phyloP scores from a whole-genome alignment of 805 yeast genomes.

The Candida suzukii region DNA sequence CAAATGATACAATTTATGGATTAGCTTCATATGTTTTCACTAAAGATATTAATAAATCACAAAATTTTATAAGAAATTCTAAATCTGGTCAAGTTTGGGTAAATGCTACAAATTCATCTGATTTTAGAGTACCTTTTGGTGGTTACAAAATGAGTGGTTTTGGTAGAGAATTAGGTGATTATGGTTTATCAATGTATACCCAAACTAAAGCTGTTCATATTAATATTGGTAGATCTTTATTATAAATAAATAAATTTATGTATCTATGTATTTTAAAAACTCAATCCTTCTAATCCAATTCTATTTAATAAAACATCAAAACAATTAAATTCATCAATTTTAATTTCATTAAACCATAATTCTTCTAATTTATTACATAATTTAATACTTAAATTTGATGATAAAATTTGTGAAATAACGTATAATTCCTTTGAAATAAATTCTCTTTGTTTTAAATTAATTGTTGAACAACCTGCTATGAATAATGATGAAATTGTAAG shows the following conservation, averaged over 20 bases:
- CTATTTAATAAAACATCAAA: slow-evolving; percentile 14
- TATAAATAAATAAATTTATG: neutral
- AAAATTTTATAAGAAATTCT: slow-evolving; percentile 49
- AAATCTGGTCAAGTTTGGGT: slow-evolving; percentile 83
- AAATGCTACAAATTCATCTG: slow-evolving; percentile 85
- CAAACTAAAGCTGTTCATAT: slow-evolving; percentile 80
- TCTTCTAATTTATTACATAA: slow-evolving; percentile 19
- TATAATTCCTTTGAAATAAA: slow-evolving; percentile 21
- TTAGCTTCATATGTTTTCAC: slow-evolving; percentile 91
- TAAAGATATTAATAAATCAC: slow-evolving; percentile 62
- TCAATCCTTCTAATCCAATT: slow-evolving; percentile 9
- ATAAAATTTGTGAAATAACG: slow-evolving; percentile 6
- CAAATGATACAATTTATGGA: slow-evolving; percentile 81
- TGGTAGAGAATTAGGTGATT: slow-evolving; percentile 90
- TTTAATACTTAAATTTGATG: slow-evolving; percentile 7
- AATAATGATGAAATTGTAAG: slow-evolving; percentile 16
- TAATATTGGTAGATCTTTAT: slow-evolving; percentile 9
- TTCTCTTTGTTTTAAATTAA: slow-evolving; percentile 15
- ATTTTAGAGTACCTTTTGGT: slow-evolving; percentile 85
- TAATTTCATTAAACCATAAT: slow-evolving; percentile 20
- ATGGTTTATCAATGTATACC: slow-evolving; percentile 79
- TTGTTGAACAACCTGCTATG: slow-evolving; percentile 22
- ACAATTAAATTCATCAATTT: slow-evolving; percentile 7
- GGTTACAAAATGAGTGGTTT: slow-evolving; percentile 88
- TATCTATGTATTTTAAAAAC: neutral